phyloP scores from a whole-genome alignment of 306 rosid genomes.

The Sechiopsis laciniata region DNA sequence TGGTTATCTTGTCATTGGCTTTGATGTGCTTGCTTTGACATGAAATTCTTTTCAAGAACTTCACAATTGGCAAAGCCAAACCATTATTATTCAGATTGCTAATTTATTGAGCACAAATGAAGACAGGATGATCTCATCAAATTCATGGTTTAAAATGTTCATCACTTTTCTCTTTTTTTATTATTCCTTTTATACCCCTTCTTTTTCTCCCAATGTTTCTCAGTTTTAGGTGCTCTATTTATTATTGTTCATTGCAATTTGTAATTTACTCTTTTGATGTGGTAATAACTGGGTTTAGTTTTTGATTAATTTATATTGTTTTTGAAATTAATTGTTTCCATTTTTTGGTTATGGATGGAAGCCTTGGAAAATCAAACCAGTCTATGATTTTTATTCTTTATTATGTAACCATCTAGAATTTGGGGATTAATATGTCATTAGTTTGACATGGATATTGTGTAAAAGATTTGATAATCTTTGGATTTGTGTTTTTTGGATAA shows the following conservation, averaged over 20 bases:
- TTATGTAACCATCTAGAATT: not conserved
- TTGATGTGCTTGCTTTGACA: conserved; percentile 33
- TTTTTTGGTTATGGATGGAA: conserved; percentile 11
- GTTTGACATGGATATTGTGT: not conserved
- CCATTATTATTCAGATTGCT: conserved; percentile 19
- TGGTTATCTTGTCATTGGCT: conserved; percentile 28
- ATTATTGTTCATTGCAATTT: conserved; percentile 10
- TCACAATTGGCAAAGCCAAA: not conserved
- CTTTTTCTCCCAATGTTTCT: not conserved
- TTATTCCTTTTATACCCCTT: not conserved
- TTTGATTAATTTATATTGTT: not conserved
- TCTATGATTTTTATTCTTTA: not conserved
- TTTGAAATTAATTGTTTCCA: not conserved
- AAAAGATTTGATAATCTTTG: not conserved
- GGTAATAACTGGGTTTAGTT: conserved; percentile 14
- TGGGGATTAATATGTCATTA: not conserved
- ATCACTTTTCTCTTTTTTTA: not conserved
- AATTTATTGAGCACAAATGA: conserved; percentile 13
- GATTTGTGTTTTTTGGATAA: not conserved
- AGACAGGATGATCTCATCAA: conserved; percentile 10
- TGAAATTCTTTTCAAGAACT: conserved; percentile 11
- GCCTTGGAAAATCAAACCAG: not conserved
- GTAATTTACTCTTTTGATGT: not conserved
- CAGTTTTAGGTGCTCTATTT: not conserved
- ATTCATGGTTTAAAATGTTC: conserved; percentile 1